Base-by-base conservation (phyloP, 768 basidiomycete species). In the Kwoniella pini region DNA sequence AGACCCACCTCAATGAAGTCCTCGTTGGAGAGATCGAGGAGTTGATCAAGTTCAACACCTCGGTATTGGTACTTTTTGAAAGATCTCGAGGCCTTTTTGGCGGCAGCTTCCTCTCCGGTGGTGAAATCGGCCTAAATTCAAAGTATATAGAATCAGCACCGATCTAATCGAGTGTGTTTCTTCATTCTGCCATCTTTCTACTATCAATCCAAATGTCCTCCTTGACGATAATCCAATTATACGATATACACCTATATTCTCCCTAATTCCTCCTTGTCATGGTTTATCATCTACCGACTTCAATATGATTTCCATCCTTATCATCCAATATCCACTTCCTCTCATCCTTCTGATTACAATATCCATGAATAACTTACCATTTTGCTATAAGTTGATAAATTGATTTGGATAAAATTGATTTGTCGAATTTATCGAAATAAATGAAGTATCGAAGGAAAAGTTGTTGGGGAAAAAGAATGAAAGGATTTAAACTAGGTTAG, bases 21-120 rank as follows among this genome's bases (percentile, higher is more conserved):
- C 79, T 98, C 94, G 71, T 94, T 97, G 83, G 81, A 85, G 83
- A 99, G 80, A 80, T 99, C 96, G 72, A 99, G 83, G 80, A 98
- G 90, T 82, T 96, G 92, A 80, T 97, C 93, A 72, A 99, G 90
- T 84, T 95, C 94, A 74, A 99, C 82, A 73, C 96, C 96, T 77
- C 96, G 90, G 87, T 93, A 99, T 33, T 90, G 90, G 84, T 95
- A 98, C 75, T 95, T 97, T 77, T 91, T 90, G 89, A 98, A 98
- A 60, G 92, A 94, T 77, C 96, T 84, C 86, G 87, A 93, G 85
- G 93, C 94, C 88, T 96, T 96, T 83, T 95, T 85, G 80, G 94
- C 95, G 64, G 94, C 94, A 74, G 95, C 96, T 80, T 90, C 81
- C 80, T 86, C 81, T 77, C 93, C 91, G 81, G 96, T 93, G 81